phyloP scores from a whole-genome alignment of 176 grass and related monocot genomes.

The Cenchrus purpureus region DNA sequence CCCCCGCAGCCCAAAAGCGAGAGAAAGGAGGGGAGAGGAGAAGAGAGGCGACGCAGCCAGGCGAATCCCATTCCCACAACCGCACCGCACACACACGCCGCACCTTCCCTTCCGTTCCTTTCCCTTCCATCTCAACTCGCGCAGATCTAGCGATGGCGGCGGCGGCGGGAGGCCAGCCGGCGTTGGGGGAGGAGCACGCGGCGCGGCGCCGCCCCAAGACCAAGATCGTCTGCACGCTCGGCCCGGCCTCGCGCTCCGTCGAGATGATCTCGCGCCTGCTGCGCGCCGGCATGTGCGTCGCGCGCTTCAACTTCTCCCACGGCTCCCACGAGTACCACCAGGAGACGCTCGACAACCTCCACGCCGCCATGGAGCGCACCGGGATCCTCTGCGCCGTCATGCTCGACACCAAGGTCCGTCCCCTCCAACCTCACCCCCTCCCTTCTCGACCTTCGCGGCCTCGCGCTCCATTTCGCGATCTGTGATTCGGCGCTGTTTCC shows the following conservation, averaged over 20 bases:
- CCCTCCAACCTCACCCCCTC: too few species aligned
- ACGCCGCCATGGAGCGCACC: conserved; percentile 68
- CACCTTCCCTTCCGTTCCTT: too few species aligned
- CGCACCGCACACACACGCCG: not conserved
- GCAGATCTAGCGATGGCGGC: conserved; percentile 40
- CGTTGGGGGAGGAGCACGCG: not conserved
- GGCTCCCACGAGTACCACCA: conserved; percentile 95
- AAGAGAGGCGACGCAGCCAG: not conserved
- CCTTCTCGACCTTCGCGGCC: not conserved
- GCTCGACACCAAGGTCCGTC: conserved; percentile 83
- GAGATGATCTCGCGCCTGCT: conserved; percentile 80
- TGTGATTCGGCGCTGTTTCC: not conserved
- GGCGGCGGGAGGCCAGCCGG: conserved; percentile 23
- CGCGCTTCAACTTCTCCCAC: conserved; percentile 97
- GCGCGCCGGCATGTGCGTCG: conserved; percentile 89
- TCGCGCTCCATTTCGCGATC: not conserved
- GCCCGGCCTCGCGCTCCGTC: conserved; percentile 85
- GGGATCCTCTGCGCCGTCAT: conserved; percentile 97
- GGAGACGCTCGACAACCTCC: conserved; percentile 89
- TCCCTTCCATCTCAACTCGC: not conserved
- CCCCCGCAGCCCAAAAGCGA: not conserved
- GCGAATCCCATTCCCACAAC: not conserved
- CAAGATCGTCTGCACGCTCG: conserved; percentile 96
- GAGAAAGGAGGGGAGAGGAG: not conserved
- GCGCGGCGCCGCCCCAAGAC: conserved; percentile 70